These are phyloP conservation scores for Trametes versicolor DNA, from an alignment of 1,284 basidiomycete species.

Conservation along the genomic window DNA sequence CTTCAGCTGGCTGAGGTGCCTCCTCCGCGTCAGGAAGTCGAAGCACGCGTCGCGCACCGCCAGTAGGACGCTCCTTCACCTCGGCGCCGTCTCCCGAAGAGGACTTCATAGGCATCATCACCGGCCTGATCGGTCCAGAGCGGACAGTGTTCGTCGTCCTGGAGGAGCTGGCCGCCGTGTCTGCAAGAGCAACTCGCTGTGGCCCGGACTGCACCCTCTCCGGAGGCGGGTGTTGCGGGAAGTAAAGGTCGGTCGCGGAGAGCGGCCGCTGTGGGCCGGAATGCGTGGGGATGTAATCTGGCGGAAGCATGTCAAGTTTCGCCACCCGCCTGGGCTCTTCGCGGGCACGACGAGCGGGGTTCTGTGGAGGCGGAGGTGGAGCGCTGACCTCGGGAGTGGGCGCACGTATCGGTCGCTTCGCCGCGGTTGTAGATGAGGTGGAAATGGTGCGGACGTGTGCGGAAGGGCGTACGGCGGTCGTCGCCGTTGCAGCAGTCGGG, in stretches of 20 bases:
- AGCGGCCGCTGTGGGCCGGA: constrained; percentile 25
- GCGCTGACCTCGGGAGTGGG: constrained; percentile 26
- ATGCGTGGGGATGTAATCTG: constrained; percentile 35
- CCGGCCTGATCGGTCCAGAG: constrained; percentile 30
- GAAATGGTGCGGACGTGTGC: constrained; percentile 26
- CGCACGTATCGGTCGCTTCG: constrained; percentile 23
- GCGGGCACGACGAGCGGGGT: constrained; percentile 18
- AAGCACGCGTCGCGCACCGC: constrained; percentile 38
- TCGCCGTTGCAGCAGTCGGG: not conserved
- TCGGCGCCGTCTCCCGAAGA: constrained; percentile 11
- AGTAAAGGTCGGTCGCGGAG: constrained; percentile 26
- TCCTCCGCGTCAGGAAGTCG: constrained; percentile 25
- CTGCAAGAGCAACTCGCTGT: constrained; percentile 27
- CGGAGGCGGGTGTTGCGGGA: constrained; percentile 15
- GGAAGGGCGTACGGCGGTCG: constrained; percentile 16
- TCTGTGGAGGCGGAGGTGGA: constrained; percentile 2
- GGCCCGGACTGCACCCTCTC: constrained; percentile 26
- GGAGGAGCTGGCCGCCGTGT: not conserved
- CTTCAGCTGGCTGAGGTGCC: constrained; percentile 3
- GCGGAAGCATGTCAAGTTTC: constrained; percentile 38
- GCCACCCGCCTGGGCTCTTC: constrained; percentile 25
- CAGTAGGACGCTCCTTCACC: constrained; percentile 33
- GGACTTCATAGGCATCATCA: constrained; percentile 21
- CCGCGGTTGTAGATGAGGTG: constrained; percentile 19
- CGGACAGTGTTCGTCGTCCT: constrained; percentile 9